Conservation (phyloP, 1,284 basidiomycete species). For the Fomitiporia mediterranea region DNA sequence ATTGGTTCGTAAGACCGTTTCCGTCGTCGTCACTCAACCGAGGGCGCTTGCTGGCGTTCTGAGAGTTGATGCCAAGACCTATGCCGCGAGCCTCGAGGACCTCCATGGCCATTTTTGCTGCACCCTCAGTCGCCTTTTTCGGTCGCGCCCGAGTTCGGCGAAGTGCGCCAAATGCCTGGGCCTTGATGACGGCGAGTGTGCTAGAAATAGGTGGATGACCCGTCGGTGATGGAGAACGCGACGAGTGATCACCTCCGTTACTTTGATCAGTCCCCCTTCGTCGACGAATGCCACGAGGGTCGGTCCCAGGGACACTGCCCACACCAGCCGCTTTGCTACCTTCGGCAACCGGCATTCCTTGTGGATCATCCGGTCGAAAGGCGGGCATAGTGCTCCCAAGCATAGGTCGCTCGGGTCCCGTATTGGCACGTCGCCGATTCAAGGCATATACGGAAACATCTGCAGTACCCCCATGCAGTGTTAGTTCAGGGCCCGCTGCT, state of each 20-base stretch:
- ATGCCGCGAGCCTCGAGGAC: constrained; percentile 73
- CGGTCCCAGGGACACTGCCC: constrained; percentile 18
- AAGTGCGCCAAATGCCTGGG: constrained; percentile 78
- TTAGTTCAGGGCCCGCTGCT: constrained; percentile 51
- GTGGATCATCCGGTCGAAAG: constrained; percentile 41
- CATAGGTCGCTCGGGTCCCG: constrained; percentile 45
- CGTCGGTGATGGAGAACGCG: constrained; percentile 69
- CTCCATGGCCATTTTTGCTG: constrained; percentile 71
- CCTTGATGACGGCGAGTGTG: constrained; percentile 81
- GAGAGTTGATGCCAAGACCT: constrained; percentile 38
- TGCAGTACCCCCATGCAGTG: constrained; percentile 65
- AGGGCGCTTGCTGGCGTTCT: constrained; percentile 50
- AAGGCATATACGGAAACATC: constrained; percentile 66
- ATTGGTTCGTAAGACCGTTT: constrained; percentile 29
- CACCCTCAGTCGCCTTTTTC: constrained; percentile 66
- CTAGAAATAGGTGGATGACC: constrained; percentile 57
- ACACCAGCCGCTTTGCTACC: constrained; percentile 19
- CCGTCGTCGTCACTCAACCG: constrained; percentile 49
- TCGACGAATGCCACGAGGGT: constrained; percentile 23
- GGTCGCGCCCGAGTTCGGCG: constrained; percentile 68
- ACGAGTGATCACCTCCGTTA: constrained; percentile 37
- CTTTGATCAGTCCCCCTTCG: constrained; percentile 24
- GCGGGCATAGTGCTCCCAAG: constrained; percentile 48
- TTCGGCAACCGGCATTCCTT: not conserved
- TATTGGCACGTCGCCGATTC: constrained; percentile 49